A percentile compares a stretch with the other conserved stretches of the same genome.
Conservation (phyloP, 2,329 filamentous ascomycete genomes). For the Fusarium nurragi region DNA sequence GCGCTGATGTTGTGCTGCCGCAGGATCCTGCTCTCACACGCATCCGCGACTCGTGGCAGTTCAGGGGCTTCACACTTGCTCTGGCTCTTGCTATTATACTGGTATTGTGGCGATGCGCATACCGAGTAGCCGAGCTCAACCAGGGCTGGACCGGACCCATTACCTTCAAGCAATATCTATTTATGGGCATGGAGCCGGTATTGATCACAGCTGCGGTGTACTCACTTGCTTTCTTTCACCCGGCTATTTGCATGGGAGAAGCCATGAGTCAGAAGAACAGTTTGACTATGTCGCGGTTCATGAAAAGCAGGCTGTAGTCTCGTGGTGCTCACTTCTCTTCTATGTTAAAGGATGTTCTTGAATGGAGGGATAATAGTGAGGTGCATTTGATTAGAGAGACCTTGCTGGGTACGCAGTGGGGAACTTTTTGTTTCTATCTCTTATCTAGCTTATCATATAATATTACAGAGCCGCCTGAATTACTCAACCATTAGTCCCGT, state of each 20-base stretch:
- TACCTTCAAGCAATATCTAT: not conserved
- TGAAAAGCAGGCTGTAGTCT: not conserved
- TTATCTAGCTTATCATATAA: not conserved
- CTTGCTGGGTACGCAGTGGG: no score
- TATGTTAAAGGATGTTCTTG: no score
- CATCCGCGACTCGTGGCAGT: not conserved
- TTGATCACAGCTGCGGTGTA: not conserved
- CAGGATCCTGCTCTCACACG: not conserved
- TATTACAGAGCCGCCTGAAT: not conserved
- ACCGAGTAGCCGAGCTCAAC: not conserved
- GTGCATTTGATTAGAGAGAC: not conserved
- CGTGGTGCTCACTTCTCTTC: not conserved
- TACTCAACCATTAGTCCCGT: not conserved
- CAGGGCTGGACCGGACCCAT: not conserved
- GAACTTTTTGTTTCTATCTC: not conserved
- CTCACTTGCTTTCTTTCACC: not conserved
- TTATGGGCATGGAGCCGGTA: not conserved
- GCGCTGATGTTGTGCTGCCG: not conserved
- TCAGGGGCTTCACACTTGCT: not conserved
- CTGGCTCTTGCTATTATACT: not conserved
- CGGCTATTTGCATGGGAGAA: not conserved
- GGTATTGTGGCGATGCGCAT: not conserved
- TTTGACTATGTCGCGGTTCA: not conserved
- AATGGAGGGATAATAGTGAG: not conserved
- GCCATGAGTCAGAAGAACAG: not conserved